Conservation (phyloP, 257 asterid genomes). For the Scutellaria galericulata region DNA sequence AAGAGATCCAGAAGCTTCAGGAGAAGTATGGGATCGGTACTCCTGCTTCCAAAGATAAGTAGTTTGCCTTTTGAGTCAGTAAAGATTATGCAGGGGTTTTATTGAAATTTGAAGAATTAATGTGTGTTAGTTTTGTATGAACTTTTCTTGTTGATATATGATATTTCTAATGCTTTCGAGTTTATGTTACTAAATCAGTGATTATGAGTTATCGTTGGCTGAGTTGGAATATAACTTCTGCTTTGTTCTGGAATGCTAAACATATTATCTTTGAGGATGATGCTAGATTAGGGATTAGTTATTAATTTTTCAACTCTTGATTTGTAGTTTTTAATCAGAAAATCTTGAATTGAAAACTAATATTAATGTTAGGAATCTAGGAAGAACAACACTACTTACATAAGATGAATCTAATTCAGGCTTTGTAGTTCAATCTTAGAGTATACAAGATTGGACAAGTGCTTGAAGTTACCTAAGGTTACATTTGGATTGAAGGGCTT, state of each 20-base stretch:
- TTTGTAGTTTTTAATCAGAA: too few species aligned
- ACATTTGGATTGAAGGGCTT: too few species aligned
- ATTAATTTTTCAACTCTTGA: too few species aligned
- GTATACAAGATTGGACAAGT: too few species aligned
- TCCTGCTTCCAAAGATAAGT: constrained; percentile 67
- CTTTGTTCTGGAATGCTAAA: neutral
- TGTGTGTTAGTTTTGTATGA: neutral
- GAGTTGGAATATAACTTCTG: neutral
- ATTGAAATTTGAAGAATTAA: neutral
- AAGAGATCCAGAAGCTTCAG: constrained; percentile 79
- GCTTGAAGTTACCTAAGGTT: too few species aligned
- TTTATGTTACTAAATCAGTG: neutral
- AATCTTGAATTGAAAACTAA: too few species aligned
- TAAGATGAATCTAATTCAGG: too few species aligned
- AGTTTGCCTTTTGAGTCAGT: constrained; percentile 4
- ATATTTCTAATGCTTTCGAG: neutral
- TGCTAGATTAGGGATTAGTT: too few species aligned
- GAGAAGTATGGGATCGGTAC: constrained; percentile 78
- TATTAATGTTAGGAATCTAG: too few species aligned
- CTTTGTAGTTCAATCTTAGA: too few species aligned
- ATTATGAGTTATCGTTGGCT: constrained; percentile 3
- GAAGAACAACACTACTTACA: too few species aligned
- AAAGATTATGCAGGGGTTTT: neutral
- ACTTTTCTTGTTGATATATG: neutral
- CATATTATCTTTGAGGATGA: neutral